These are phyloP conservation scores for Noccaea bulbosa DNA, from an alignment of 345 rosid species.

Conservation along the genomic window DNA sequence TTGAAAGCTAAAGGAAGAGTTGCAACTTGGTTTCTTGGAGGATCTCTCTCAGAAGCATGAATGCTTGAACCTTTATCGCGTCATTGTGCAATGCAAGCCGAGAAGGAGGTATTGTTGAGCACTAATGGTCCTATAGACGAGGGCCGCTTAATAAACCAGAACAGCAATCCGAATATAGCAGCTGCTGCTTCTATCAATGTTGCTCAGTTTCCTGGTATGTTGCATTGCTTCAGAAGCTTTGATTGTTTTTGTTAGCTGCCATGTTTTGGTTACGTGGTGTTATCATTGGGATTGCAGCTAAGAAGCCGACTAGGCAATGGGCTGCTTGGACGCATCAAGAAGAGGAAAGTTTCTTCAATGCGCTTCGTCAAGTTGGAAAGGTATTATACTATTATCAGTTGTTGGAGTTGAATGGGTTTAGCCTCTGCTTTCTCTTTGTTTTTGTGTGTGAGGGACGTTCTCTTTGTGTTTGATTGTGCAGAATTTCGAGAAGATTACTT, in stretches of 20 bases:
- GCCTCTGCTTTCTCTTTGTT: neutral
- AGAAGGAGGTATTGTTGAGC: constrained; percentile 32
- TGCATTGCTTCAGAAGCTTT: constrained; percentile 32
- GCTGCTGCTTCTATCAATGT: constrained; percentile 48
- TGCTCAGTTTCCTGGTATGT: constrained; percentile 65
- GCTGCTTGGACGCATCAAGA: constrained; percentile 99
- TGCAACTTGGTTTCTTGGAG: neutral
- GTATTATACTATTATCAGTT: constrained; percentile 45
- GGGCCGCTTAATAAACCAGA: constrained; percentile 45
- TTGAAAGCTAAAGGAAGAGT: constrained; percentile 21
- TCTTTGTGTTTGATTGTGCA: constrained; percentile 47
- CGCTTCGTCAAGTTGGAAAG: constrained; percentile 99
- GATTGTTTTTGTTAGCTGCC: constrained; percentile 13
- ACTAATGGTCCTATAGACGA: constrained; percentile 36
- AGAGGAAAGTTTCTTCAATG: constrained; percentile 96
- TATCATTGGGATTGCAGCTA: constrained; percentile 52
- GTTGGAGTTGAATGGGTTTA: constrained; percentile 11
- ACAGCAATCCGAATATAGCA: constrained; percentile 47
- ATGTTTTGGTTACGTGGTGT: constrained; percentile 23
- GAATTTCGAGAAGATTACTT: constrained; percentile 98
- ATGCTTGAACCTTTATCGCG: constrained; percentile 9
- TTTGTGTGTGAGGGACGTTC: constrained; percentile 6
- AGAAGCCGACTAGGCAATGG: constrained; percentile 94
- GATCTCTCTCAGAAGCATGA: constrained; percentile 18
- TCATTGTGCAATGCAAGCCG: constrained; percentile 40